Percentiles rank a stretch among this genome's conserved stretches.
phyloP scores from a whole-genome alignment of 2,329 filamentous ascomycete species.

The Aphanoascus verrucosus region DNA sequence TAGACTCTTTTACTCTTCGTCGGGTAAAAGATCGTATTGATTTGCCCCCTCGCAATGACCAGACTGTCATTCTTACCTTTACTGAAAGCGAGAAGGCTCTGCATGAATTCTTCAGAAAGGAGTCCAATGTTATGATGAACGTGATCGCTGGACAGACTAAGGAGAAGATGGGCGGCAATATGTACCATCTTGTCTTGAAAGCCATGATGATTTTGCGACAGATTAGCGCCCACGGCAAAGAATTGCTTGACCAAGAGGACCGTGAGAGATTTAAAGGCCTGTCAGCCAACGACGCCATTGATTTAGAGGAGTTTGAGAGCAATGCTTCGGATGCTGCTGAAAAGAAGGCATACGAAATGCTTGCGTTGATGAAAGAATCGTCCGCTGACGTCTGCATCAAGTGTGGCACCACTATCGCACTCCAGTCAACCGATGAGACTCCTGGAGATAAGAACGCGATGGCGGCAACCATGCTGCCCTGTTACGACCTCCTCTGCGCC shows the following conservation, averaged over 20 bases:
- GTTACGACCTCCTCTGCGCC: constrained; percentile 74
- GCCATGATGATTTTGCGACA: constrained; percentile 81
- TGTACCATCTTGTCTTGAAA: constrained; percentile 89
- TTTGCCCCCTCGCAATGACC: constrained; percentile 62
- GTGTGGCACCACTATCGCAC: constrained; percentile 56
- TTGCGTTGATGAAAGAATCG: constrained; percentile 72
- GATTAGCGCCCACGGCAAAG: constrained; percentile 88
- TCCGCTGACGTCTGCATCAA: constrained; percentile 62
- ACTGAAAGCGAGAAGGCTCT: constrained; percentile 61
- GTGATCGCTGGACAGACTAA: constrained; percentile 57
- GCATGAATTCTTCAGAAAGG: constrained; percentile 74
- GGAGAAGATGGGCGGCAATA: constrained; percentile 64
- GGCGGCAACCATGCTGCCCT: constrained; percentile 68
- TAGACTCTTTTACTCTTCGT: constrained; percentile 87
- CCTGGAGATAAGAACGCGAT: constrained; percentile 45
- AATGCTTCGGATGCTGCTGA: constrained; percentile 49
- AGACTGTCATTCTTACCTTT: constrained; percentile 64
- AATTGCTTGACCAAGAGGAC: constrained; percentile 76
- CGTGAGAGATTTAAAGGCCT: constrained; percentile 68
- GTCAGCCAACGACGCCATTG: constrained; percentile 76
- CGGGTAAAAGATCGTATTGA: constrained; percentile 86
- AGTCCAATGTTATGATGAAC: constrained; percentile 68
- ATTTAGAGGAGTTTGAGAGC: constrained; percentile 69
- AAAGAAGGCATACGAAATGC: constrained; percentile 72
- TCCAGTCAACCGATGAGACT: constrained; percentile 29